These are phyloP conservation scores for Teunomyces kruisii DNA, from an alignment of 805 yeast species.

Conservation along the genomic window DNA sequence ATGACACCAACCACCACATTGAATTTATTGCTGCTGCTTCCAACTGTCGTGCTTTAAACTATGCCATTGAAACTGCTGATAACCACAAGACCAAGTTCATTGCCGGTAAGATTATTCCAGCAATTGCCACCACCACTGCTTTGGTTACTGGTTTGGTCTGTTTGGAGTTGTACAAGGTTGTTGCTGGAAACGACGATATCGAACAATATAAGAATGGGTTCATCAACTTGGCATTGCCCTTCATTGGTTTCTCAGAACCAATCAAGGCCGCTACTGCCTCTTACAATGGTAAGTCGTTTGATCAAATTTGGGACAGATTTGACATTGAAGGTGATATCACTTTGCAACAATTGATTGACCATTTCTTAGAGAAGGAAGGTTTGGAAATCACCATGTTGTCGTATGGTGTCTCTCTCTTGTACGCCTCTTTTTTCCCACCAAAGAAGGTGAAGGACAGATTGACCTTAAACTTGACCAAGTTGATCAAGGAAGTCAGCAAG, in stretches of 20 bases:
- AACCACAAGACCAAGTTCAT: constrained; percentile 89
- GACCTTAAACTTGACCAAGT: constrained; percentile 62
- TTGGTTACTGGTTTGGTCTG: constrained; percentile 93
- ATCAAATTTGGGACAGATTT: constrained; percentile 94
- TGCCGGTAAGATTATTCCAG: constrained; percentile 98
- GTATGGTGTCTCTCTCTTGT: constrained; percentile 82
- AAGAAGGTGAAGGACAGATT: constrained; percentile 82
- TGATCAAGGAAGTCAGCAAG: constrained; percentile 83
- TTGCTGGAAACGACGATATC: constrained; percentile 67
- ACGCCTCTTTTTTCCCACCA: constrained; percentile 92
- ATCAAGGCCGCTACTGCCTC: constrained; percentile 79
- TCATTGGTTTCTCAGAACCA: constrained; percentile 96
- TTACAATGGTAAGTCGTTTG: constrained; percentile 77
- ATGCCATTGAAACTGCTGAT: constrained; percentile 85
- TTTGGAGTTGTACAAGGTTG: constrained; percentile 88
- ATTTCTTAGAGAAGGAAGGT: constrained; percentile 80
- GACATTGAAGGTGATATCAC: constrained; percentile 77
- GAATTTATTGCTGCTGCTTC: constrained; percentile 96
- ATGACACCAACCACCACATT: constrained; percentile 93
- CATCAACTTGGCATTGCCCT: constrained; percentile 88
- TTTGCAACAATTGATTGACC: constrained; percentile 66
- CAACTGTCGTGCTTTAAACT: constrained; percentile 91
- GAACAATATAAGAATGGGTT: constrained; percentile 93
- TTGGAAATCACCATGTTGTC: constrained; percentile 89
- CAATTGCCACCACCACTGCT: constrained; percentile 99